Percentiles rank a stretch among this genome's conserved stretches.
Conservation (phyloP, 345 rosid species). For the Fremontodendron californicum region DNA sequence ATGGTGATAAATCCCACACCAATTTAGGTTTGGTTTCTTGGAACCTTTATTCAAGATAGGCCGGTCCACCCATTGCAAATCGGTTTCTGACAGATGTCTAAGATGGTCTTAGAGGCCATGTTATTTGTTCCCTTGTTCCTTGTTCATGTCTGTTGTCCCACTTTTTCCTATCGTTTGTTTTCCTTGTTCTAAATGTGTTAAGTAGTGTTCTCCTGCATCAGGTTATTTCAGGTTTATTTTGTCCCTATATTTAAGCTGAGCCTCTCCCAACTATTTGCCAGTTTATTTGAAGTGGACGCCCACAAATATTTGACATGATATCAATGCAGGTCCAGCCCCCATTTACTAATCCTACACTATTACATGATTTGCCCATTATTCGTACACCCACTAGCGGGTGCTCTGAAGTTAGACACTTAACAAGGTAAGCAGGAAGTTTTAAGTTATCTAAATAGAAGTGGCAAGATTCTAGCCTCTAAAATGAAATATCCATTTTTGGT, state of each 20-base stretch:
- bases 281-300: neutral
- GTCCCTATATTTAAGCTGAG: neutral
- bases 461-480: neutral
- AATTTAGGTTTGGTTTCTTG: neutral
- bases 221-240: neutral
- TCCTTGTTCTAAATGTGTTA: neutral
- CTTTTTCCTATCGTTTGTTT: neutral
- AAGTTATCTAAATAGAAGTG: neutral
- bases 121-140: neutral
- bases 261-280: neutral
- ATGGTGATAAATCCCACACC: neutral
- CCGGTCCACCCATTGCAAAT: neutral
- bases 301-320: neutral
- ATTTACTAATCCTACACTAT: neutral
- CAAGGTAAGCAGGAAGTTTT: too few relatives aligned
- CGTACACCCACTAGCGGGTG: neutral
- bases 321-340: neutral
- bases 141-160: neutral
- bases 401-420: too few relatives aligned
- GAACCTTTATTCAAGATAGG: neutral
- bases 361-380: neutral
- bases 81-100: neutral
- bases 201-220: neutral
- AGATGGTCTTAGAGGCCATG: neutral
- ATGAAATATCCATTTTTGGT: neutral